Evolutionary conservation across 2,329 filamentous ascomycete genomes (phyloP).

Genomic region (Nothomitra cinnamomea): DNA sequence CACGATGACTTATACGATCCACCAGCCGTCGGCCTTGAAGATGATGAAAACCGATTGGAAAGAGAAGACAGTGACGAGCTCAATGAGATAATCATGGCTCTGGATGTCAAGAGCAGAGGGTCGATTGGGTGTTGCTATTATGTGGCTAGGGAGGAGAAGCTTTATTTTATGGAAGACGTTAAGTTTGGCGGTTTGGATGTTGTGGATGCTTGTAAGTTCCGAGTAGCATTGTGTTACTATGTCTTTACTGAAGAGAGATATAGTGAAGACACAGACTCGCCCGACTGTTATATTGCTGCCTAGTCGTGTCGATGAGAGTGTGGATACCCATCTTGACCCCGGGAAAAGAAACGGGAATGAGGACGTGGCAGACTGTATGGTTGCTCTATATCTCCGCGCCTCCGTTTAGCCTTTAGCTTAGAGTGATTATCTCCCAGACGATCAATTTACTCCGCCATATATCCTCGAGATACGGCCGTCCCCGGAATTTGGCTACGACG

Average conservation of each 20-base stretch:
- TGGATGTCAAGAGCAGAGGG: conserved; percentile 54
- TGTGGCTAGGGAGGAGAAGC: conserved; percentile 45
- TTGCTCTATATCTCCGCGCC: too few species aligned
- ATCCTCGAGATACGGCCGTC: conserved; percentile 51
- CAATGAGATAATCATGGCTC: conserved; percentile 51
- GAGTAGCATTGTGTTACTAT: not conserved
- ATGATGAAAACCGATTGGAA: not conserved
- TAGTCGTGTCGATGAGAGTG: conserved; percentile 33
- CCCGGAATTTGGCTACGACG: conserved; percentile 53
- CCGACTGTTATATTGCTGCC: conserved; percentile 44
- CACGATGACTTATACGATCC: not conserved
- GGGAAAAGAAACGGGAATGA: not conserved
- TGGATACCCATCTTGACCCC: conserved; percentile 15
- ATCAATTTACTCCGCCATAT: conserved; percentile 31
- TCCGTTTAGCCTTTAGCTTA: not conserved
- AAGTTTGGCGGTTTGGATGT: conserved; percentile 49
- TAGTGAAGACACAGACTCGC: conserved; percentile 43
- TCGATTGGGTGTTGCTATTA: conserved; percentile 78
- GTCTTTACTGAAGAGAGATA: not conserved
- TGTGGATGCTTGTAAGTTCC: conserved; percentile 36
- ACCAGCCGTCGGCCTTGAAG: not conserved
- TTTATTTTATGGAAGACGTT: conserved; percentile 66
- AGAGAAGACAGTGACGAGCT: conserved; percentile 5
- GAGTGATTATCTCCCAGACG: too few species aligned
- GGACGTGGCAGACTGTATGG: not conserved